Conservation (phyloP, 1,139 yeast genomes). For the Taphrina betulina region DNA sequence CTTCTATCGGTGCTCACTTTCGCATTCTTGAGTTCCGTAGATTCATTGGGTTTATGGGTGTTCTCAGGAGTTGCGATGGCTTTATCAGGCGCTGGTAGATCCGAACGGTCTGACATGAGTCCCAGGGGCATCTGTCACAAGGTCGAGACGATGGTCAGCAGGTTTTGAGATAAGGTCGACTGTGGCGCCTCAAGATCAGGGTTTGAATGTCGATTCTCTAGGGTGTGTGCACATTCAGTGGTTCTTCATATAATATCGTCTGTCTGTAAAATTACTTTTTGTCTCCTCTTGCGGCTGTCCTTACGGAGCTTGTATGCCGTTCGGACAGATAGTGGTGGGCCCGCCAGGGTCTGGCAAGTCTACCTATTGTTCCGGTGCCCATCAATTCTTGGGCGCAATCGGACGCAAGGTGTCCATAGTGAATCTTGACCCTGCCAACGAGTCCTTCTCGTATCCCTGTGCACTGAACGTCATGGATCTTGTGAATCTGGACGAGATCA, state of each 20-base stretch:
- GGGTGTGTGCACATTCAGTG: too few relatives aligned
- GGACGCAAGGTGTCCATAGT: constrained; percentile 82
- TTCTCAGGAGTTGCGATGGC: constrained; percentile 10
- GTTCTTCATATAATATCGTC: too few relatives aligned
- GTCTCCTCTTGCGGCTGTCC: too few relatives aligned
- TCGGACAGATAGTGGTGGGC: constrained; percentile 67
- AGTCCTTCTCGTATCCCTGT: constrained; percentile 72
- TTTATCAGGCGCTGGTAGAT: not conserved
- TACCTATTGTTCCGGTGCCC: constrained; percentile 87
- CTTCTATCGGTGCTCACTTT: constrained; percentile 10
- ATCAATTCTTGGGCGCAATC: constrained; percentile 86
- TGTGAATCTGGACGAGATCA: constrained; percentile 90
- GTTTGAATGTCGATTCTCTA: too few relatives aligned
- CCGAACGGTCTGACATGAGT: constrained; percentile 6
- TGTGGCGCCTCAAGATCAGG: too few relatives aligned
- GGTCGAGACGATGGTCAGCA: not conserved
- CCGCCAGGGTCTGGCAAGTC: constrained; percentile 99
- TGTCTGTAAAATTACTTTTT: too few relatives aligned
- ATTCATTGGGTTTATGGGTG: constrained; percentile 10
- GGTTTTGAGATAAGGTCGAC: too few relatives aligned
- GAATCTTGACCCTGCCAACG: constrained; percentile 95
- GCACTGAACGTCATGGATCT: constrained; percentile 86
- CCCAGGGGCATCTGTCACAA: constrained; percentile 2
- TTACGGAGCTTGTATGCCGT: too few relatives aligned
- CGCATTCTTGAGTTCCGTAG: constrained; percentile 22